These are phyloP conservation scores for Prunella vulgaris DNA, from an alignment of 257 asterid genomes.

Conservation along the genomic window DNA sequence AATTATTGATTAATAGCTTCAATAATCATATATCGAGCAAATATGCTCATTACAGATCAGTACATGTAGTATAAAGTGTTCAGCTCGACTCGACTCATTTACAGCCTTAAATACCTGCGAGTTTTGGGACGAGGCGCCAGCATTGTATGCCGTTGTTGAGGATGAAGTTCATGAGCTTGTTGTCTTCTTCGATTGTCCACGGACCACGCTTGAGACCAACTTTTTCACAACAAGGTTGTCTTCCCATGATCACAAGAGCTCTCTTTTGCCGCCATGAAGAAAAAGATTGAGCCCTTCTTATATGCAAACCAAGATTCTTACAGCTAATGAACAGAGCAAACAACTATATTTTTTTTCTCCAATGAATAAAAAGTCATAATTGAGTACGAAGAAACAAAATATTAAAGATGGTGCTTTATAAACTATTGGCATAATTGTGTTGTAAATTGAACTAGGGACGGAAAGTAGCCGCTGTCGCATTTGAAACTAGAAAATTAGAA, in stretches of 20 bases:
- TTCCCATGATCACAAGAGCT: constrained; percentile 46
- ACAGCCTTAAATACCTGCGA: constrained; percentile 40
- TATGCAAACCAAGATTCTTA: constrained; percentile 57
- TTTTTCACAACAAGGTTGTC: constrained; percentile 85
- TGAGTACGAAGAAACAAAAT: constrained; percentile 28
- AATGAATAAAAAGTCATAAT: constrained; percentile 33
- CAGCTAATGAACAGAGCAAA: constrained; percentile 54
- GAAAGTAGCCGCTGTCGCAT: constrained; percentile 24
- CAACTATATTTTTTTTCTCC: background rate
- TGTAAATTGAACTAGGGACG: constrained; percentile 27
- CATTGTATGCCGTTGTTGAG: constrained; percentile 82
- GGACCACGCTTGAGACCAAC: constrained; percentile 76
- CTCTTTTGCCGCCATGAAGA: background rate
- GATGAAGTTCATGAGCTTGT: constrained; percentile 74
- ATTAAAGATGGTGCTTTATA: constrained; percentile 26
- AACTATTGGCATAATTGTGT: constrained; percentile 25
- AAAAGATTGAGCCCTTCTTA: constrained; percentile 23
- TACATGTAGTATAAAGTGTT: background rate
- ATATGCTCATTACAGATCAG: too few species aligned
- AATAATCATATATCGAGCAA: too few species aligned
- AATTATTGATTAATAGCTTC: too few species aligned
- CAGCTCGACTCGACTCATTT: background rate
- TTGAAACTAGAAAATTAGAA: constrained; percentile 16
- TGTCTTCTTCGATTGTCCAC: constrained; percentile 83
- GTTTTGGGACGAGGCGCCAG: constrained; percentile 79